These are phyloP conservation scores for Ganoderma lucidum DNA, from an alignment of 1,284 basidiomycete species.

Conservation along the genomic window DNA sequence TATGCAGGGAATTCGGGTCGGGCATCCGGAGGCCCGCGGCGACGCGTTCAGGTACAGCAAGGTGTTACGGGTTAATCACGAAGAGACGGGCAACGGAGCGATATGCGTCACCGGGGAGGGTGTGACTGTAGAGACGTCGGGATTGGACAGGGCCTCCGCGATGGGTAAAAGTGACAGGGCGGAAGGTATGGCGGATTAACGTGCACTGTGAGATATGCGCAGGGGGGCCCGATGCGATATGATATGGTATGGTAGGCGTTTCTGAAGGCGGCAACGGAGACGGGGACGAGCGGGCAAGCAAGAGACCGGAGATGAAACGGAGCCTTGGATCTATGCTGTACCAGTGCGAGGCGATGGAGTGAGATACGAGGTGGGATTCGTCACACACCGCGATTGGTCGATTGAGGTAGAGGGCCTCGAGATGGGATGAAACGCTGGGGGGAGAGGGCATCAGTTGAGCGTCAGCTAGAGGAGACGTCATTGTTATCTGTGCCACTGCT, in stretches of 20 bases:
- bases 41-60: constrained; percentile 14
- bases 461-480: not conserved
- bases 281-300: constrained; percentile 15
- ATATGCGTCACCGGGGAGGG: not conserved
- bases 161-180: constrained; percentile 5
- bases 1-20: constrained; percentile 18
- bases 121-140: constrained; percentile 4
- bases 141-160: constrained; percentile 7
- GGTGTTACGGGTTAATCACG: constrained; percentile 7
- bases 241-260: constrained; percentile 8
- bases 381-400: constrained; percentile 8
- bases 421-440: constrained; percentile 7
- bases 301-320: constrained; percentile 10
- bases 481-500: constrained; percentile 16
- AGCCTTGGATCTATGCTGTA: not conserved
- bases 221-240: constrained; percentile 10
- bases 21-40: constrained; percentile 13
- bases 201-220: not conserved
- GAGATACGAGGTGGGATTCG: constrained; percentile 7
- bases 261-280: constrained; percentile 1
- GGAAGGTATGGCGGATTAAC: not conserved
- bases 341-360: constrained; percentile 10
- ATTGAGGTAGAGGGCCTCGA: constrained; percentile 18
- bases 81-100: constrained; percentile 5
- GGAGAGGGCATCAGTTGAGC: constrained; percentile 12